A percentile compares a stretch with the other conserved stretches of the same genome.
Conservation (phyloP, 345 rosid genomes). For the Passiflora organensis region DNA sequence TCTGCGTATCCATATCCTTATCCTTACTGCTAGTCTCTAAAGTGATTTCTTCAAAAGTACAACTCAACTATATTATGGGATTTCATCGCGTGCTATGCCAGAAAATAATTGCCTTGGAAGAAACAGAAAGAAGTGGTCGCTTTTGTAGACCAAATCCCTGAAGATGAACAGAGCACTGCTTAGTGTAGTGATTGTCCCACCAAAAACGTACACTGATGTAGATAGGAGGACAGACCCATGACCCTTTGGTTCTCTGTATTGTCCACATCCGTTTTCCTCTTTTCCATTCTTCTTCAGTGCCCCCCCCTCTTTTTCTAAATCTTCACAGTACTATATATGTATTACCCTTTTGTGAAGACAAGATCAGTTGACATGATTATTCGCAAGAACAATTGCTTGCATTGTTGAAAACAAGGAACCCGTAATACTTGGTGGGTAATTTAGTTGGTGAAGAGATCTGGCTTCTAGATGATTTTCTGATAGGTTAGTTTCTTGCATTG, state of each 20-base stretch:
- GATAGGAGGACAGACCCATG: conserved; percentile 19
- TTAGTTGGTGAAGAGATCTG: background rate
- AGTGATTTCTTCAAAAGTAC: conserved; percentile 1
- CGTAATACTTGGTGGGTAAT: background rate
- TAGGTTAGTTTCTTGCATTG: conserved; percentile 4
- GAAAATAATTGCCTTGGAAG: conserved; percentile 9
- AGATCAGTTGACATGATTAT: background rate
- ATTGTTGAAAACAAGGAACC: background rate
- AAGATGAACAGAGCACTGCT: conserved; percentile 17
- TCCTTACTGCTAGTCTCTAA: background rate
- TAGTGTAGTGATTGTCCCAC: conserved; percentile 8
- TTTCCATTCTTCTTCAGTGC: conserved; percentile 24
- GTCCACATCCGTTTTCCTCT: conserved; percentile 18
- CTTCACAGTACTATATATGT: background rate
- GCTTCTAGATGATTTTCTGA: background rate
- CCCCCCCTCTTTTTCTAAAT: background rate
- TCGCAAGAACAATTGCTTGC: background rate
- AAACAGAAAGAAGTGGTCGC: conserved; percentile 34
- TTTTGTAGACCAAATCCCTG: conserved; percentile 26
- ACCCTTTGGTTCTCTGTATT: conserved; percentile 24
- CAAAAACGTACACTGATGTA: background rate
- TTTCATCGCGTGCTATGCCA: conserved; percentile 8
- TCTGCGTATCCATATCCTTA: conserved; percentile 9
- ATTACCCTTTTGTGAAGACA: conserved; percentile 6
- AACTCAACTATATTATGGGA: conserved; percentile 8